Evolutionary conservation across 169 alveolate species (phyloP), one percentile per base, ranked within the genome.

Genomic region (Eimeria necatrix): DNA sequence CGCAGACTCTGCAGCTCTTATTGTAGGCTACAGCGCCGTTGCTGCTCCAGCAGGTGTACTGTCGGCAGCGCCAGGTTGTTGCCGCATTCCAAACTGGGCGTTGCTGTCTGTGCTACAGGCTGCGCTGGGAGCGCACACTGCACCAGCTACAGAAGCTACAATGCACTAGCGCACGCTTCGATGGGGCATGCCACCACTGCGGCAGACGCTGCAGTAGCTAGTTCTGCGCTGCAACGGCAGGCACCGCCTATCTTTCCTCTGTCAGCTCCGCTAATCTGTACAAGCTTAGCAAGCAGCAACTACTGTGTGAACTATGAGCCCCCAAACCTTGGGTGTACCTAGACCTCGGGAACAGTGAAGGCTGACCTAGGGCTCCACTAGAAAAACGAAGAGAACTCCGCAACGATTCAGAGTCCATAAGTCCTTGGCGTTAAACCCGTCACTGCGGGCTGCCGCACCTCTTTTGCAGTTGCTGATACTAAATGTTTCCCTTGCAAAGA

Each of bases 41-140:
- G 83, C 51, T 12, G 61, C 64, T 74, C 2, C 41, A 32, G 86
- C 8, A 20, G 70, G 64, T 20, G 88, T 46, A 26, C 60, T 73
- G 49, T 73, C 20, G 26, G 41, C 48, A 26, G 41, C 84, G 48
- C 84, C 56, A 0, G 12, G 22, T 22, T 26, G 9, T 8, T 73
- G 84, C 41, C 48, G 84, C n/a, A 49, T 18, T 20, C 8, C 41
- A 2, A 10, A 7, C 59, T 71, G 24, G 4, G 26, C 26, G 71
- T 52, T 80, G 51, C 22, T 51, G 56, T 56, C 52, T 16, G 9
- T 52, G 90, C 73, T 81, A 53, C 90, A 81, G 90, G 71, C 73
- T 49, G 71, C 51, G 49, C n/a, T 60, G 32, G 73, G 14, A 53
- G 52, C 52, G 56, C 41, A 81, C 22, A 48, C 26, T 3, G 48